Percentiles rank a stretch among this genome's conserved stretches.
phyloP scores from a whole-genome alignment of 2,329 filamentous ascomycete genomes.

The Hirsutella rhossiliensis region DNA sequence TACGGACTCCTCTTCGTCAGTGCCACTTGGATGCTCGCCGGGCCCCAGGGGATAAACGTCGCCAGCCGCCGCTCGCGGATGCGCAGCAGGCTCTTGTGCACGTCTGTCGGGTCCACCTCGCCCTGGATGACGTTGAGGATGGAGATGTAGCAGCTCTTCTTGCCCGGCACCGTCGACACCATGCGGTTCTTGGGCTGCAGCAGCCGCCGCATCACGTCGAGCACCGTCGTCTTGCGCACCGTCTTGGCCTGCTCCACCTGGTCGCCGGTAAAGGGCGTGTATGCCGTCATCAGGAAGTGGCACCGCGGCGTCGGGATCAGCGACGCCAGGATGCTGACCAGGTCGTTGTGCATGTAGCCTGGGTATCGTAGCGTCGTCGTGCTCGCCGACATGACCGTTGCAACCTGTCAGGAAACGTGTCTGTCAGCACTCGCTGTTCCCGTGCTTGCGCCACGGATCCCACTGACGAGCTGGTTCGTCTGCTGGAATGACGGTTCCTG shows the following conservation, averaged over 20 bases:
- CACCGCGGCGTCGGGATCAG: slow-evolving; percentile 92
- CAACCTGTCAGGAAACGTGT: slow-evolving; percentile 38
- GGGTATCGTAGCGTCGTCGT: slow-evolving; percentile 95
- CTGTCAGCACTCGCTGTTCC: neutral
- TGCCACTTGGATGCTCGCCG: slow-evolving; percentile 93
- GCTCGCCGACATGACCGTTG: slow-evolving; percentile 96
- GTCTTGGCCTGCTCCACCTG: slow-evolving; percentile 96
- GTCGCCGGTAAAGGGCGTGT: slow-evolving; percentile 94
- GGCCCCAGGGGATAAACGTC: slow-evolving; percentile 97
- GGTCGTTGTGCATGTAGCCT: slow-evolving; percentile 99
- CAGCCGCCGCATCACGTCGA: slow-evolving; percentile 93
- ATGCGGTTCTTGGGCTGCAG: slow-evolving; percentile 98
- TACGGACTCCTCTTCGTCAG: slow-evolving; percentile 95
- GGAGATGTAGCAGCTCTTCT: slow-evolving; percentile 98
- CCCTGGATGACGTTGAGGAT: slow-evolving; percentile 99
- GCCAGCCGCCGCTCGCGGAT: slow-evolving; percentile 90
- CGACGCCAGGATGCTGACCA: slow-evolving; percentile 91
- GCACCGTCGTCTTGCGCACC: slow-evolving; percentile 91
- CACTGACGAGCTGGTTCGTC: slow-evolving; percentile 77
- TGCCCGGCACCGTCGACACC: slow-evolving; percentile 90
- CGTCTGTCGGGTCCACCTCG: slow-evolving; percentile 93
- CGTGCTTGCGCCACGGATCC: neutral
- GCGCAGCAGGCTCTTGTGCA: slow-evolving; percentile 93
- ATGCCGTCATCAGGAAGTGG: slow-evolving; percentile 97
- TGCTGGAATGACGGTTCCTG: slow-evolving; percentile 94